Base-by-base conservation (phyloP, 805 yeast species). In the Candida andamanensis region DNA sequence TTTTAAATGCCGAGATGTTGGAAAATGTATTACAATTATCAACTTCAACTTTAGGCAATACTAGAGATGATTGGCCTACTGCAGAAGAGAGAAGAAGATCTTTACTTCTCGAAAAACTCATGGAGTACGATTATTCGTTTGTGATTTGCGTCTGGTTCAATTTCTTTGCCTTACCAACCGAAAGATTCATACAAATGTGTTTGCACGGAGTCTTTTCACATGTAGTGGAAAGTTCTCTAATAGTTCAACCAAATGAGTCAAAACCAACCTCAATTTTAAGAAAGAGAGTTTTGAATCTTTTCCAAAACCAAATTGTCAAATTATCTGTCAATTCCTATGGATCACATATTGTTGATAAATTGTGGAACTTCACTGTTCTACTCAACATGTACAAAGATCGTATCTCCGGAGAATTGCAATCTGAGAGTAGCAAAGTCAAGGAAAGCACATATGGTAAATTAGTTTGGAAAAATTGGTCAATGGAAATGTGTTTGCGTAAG, bases 401-500 rank as follows among this genome's bases (percentile, higher is more conserved):
- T 44, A 72, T 90, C 39, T 96, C 95, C 0, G 69, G 71, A 15
- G 80, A 78, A 37, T 60, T 90, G 38, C 48, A 63, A 17, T 69
- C 63, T 12, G 72, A 78, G 26, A 72, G 79, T 24, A 80, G 75
- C 23, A 67, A 70, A 39, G 82, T 92, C 26, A 87, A 92, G 61
- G 85, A 80, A 39, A 84, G 95, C 50, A 73, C 67, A 9, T 92
- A 90, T 50, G 98, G 98, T 21, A 76, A 80, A 51, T 71, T 78
- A 46, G 97, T 92, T 2, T 92, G 97, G 97, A 85, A 81, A 54
- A 90, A 90, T 55, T 92, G 97, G 97, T 62, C 73, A 18, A 72
- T 90, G 80, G 97, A 92, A 53, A 59, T 79, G 46, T 90, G 77
- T 48, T 52, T 63, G 8, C 70, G 94, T 51, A 78, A 79, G 57